Base-by-base conservation (phyloP, 2,329 filamentous ascomycete genomes). In the Beauveria australis region DNA sequence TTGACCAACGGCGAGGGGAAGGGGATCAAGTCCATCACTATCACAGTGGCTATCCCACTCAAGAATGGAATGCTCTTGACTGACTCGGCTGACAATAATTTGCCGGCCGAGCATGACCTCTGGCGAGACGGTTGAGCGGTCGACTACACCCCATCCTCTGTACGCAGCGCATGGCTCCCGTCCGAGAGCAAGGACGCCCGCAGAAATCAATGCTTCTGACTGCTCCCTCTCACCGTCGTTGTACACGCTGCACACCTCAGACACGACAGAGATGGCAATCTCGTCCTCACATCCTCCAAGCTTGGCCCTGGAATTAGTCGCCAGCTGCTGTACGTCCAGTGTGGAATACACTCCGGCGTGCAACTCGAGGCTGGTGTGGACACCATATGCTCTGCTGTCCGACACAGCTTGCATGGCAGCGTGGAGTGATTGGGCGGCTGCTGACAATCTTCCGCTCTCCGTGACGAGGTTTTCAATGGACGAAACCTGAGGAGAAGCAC, bases 341-440 rank as follows among this genome's bases (percentile, higher is more conserved):
- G 86, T 69, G 0, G 85, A 81, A 65, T 88, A 89, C 1, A 87
- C 84, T 0, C 86, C 86, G 0, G 86, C 85, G 64, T 89, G 86
- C 1, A 88, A 70, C 64, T 88, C 85, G 0, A 88, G 64, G 0
- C 47, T 66, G 0, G 67, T 68, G 0, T 60, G 43, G 0, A 71
- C 52, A 1, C 64, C 67, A 14, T 49, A 51, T 1, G 60, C 49
- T 0, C 53, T 63, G 0, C 52, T 0, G 3, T 2, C 0, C 44
- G 22, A 49, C 1, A 66, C 64, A 0, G 22, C 12, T 0, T 62
- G 8, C 0, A 69, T 64, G 0, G 63, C 61, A 1, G 55, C 47
- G 2, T 51, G 56, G 0, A 70, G 51, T 0, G 64, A 63, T 0
- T 63, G 3, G 0, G 60, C 64, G 8, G 52, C 47, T 0, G 61